Percentiles rank a stretch among this genome's conserved stretches.
These are phyloP conservation scores for Gyromitra esculenta DNA, from an alignment of 2,329 filamentous ascomycete genomes.

Conservation along the genomic window DNA sequence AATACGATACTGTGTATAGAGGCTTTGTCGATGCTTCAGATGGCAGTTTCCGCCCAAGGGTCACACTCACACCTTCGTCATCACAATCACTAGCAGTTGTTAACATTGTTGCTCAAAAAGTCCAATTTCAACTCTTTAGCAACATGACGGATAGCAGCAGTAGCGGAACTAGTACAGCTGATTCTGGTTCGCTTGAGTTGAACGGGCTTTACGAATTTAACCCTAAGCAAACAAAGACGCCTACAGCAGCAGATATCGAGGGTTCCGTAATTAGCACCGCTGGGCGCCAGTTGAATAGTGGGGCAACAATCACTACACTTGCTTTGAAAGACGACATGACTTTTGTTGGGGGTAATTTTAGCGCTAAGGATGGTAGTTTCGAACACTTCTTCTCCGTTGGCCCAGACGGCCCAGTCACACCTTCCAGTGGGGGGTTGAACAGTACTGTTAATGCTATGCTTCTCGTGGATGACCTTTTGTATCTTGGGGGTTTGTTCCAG, in stretches of 20 bases:
- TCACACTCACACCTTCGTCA: constrained; percentile 77
- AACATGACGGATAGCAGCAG: constrained; percentile 46
- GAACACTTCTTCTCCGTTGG: constrained; percentile 81
- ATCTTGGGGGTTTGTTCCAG: constrained; percentile 85
- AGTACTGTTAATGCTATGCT: constrained; percentile 78
- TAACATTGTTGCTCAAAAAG: constrained; percentile 87
- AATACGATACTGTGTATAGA: constrained; percentile 91
- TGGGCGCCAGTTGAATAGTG: constrained; percentile 78
- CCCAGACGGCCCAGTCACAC: constrained; percentile 69
- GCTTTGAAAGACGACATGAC: constrained; percentile 71
- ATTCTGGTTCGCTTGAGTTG: constrained; percentile 42
- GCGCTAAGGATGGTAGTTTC: constrained; percentile 64
- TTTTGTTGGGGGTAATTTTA: constrained; percentile 87
- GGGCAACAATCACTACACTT: constrained; percentile 77
- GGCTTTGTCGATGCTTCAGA: constrained; percentile 82
- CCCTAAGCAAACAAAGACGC: constrained; percentile 45
- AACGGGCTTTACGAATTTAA: constrained; percentile 55
- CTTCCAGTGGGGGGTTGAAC: constrained; percentile 79
- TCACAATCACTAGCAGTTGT: constrained; percentile 71
- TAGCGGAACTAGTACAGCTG: constrained; percentile 12
- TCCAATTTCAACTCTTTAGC: constrained; percentile 72
- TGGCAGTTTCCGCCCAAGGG: constrained; percentile 77
- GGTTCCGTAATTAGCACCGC: constrained; percentile 72
- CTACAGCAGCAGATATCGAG: constrained; percentile 42
- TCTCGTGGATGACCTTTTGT: constrained; percentile 73